A percentile compares a stretch with the other conserved stretches of the same genome.
These are phyloP conservation scores for Aspergillus sp. DNA, from an alignment of 2,329 filamentous ascomycete genomes.

Conservation along the genomic window DNA sequence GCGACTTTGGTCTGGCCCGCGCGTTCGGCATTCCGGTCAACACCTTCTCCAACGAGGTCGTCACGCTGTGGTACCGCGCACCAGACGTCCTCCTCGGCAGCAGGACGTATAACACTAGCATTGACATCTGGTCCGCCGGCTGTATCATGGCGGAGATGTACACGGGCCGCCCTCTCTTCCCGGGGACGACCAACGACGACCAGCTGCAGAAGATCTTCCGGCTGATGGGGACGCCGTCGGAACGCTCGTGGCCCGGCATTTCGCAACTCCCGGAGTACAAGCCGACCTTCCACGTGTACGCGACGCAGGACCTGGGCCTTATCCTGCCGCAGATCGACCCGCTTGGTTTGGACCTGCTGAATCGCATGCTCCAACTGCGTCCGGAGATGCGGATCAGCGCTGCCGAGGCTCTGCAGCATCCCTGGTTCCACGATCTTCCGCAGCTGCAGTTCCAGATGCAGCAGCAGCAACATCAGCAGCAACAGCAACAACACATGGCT, in stretches of 20 bases:
- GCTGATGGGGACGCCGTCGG: conserved; percentile 94
- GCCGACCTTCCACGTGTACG: conserved; percentile 85
- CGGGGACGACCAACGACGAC: conserved; percentile 95
- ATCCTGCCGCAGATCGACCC: conserved; percentile 88
- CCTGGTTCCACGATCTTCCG: conserved; percentile 70
- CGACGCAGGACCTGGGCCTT: conserved; percentile 76
- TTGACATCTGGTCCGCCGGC: conserved; percentile 97
- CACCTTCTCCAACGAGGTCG: conserved; percentile 95
- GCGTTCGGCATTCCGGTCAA: conserved; percentile 97
- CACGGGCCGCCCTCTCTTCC: conserved; percentile 88
- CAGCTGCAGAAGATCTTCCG: conserved; percentile 96
- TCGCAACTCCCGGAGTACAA: conserved; percentile 97
- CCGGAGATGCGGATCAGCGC: conserved; percentile 89
- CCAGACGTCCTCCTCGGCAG: conserved; percentile 91
- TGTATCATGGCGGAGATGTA: conserved; percentile 99
- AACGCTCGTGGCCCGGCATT: conserved; percentile 92
- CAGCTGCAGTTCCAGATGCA: conserved; percentile 45
- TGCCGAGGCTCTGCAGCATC: conserved; percentile 74
- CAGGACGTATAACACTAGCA: conserved; percentile 97
- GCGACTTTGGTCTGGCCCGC: conserved; percentile 86
- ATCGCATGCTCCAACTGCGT: conserved; percentile 82
- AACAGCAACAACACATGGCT: conserved; percentile 28
- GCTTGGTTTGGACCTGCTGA: conserved; percentile 74
- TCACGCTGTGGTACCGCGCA: conserved; percentile 94
- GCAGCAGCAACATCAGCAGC: conserved; percentile 33